Base-by-base conservation (phyloP, 192 early-diverging fungal genomes). In the Chytriomyces confervae region DNA sequence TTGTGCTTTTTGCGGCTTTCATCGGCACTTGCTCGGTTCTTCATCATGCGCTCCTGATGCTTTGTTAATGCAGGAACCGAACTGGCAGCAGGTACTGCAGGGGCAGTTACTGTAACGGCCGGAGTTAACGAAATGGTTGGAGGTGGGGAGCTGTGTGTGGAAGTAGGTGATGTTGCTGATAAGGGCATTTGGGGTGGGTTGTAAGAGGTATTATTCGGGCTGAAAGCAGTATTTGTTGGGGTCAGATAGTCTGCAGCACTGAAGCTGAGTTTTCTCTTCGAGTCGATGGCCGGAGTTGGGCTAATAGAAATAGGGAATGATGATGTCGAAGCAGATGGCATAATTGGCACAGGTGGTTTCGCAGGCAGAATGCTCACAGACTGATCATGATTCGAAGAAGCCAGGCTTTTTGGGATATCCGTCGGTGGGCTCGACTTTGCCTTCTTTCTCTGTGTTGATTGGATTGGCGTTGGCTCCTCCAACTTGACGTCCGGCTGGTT, bases 1-100 rank as follows among this genome's bases (percentile, higher is more conserved):
- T 94, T 89, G 84, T 97, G 96, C 61, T 95, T 89, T 84, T 95
- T 96, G 49, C 96, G 89, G 13, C 93, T 94, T 68, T 94, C 80
- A 47, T 95, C 83, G 10, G 96, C 96, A 0, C 94, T 93, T 5
- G 93, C 94, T 11, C 96, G 91, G 82, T 97, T 97, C 86, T 96
- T 96, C 66, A 97, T 95, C 73, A 97, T 80, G 46, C 96, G 86
- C 73, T 94, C 93, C 76, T 95, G 92, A 29, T 92, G 87, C 81
- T 96, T 97, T 46, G 89, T 85, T 46, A 88, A 82, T 78, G 72
- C 61, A 79, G 79, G 23, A 79, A 76, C 18, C 79, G 81, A 79
- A 73, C 57, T 46, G n/a, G 43, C 75, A 48, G 36, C 10, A 67
- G 57, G 72, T 69, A 79, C 57, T 72, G 47, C 8, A 20, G 24